These are phyloP conservation scores for Fusarium lateritium DNA, from an alignment of 2,329 filamentous ascomycete genomes.

Conservation along the genomic window DNA sequence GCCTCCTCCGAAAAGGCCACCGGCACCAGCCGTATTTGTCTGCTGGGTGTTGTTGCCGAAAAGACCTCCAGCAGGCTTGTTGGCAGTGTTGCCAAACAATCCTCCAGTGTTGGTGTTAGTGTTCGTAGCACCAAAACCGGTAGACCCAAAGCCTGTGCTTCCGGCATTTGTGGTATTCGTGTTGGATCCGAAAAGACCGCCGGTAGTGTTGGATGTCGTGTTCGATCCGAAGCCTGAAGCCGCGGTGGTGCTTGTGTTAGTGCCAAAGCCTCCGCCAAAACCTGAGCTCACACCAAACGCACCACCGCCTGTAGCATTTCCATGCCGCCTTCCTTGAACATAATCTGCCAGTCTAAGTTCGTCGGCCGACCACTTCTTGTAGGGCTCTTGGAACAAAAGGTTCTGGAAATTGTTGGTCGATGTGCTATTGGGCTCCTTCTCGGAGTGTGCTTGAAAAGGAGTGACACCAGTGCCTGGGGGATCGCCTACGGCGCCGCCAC, in stretches of 20 bases:
- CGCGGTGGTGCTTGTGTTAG: constrained; percentile 49
- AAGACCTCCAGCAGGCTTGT: constrained; percentile 53
- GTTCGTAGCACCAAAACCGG: constrained; percentile 59
- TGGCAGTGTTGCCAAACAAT: constrained; percentile 51
- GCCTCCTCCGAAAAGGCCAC: constrained; percentile 47
- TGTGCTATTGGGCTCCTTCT: constrained; percentile 78
- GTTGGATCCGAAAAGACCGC: constrained; percentile 57
- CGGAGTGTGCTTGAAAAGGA: constrained; percentile 77
- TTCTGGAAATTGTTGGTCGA: constrained; percentile 80
- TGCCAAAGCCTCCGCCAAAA: constrained; percentile 67
- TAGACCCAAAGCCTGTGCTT: constrained; percentile 44
- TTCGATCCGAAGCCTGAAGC: constrained; percentile 63
- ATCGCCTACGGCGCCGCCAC: constrained; percentile 65
- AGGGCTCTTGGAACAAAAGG: constrained; percentile 82
- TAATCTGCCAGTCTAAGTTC: constrained; percentile 90
- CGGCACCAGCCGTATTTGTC: constrained; percentile 36
- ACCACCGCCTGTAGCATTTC: constrained; percentile 86
- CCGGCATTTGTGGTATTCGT: constrained; percentile 52
- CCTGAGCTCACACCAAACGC: constrained; percentile 79
- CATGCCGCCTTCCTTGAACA: constrained; percentile 85
- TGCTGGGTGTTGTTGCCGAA: constrained; percentile 54
- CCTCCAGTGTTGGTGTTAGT: constrained; percentile 51
- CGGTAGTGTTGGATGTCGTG: constrained; percentile 53
- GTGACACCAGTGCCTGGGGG: constrained; percentile 78
- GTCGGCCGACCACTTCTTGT: constrained; percentile 92